phyloP scores from a whole-genome alignment of 345 rosid genomes.

The Salix caprea region DNA sequence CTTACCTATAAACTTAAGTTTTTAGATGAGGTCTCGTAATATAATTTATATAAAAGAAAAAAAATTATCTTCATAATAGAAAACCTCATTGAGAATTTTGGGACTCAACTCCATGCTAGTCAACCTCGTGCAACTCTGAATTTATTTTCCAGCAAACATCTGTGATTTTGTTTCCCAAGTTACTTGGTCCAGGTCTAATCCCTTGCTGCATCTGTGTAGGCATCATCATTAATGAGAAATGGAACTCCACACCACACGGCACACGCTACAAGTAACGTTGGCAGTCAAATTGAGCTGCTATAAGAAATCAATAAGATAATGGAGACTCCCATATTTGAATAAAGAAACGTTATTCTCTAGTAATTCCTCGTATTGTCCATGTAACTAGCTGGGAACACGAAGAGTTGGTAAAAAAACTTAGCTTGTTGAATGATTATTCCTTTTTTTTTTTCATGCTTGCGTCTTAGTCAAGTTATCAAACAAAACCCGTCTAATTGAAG shows the following conservation, averaged over 20 bases:
- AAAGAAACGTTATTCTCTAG: background rate
- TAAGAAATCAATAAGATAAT: background rate
- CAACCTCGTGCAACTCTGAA: background rate
- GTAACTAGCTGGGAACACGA: background rate
- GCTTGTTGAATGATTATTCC: background rate
- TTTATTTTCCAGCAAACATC: background rate
- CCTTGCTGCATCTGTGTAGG: background rate
- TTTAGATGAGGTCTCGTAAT: too few species aligned
- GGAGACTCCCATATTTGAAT: background rate
- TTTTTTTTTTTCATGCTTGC: background rate
- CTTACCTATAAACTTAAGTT: too few species aligned
- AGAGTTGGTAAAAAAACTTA: background rate
- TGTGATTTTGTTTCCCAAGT: background rate
- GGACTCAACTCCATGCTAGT: background rate
- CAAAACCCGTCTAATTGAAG: background rate
- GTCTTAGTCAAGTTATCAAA: background rate
- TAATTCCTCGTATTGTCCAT: background rate
- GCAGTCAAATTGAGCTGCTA: slow-evolving; percentile 9
- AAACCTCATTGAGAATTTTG: background rate
- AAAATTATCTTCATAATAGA: background rate
- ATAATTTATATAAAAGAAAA: background rate
- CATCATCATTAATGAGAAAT: background rate
- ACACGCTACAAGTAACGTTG: background rate
- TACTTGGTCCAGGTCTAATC: background rate
- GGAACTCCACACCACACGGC: background rate